Base-by-base conservation (phyloP, 2,329 filamentous ascomycete species). In the Penicillium sp. region DNA sequence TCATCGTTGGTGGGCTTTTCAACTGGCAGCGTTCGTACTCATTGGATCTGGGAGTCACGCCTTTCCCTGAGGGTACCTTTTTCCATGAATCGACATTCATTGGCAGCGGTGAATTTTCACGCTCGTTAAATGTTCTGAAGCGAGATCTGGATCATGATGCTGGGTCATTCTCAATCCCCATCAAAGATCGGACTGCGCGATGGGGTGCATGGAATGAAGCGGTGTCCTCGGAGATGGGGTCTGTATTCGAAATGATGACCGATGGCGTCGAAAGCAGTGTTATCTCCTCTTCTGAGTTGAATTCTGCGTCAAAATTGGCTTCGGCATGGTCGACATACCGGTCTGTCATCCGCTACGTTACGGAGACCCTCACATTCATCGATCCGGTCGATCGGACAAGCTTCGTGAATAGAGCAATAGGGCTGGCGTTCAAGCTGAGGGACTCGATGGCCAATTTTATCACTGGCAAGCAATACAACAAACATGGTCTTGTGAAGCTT, bases 201-300 rank as follows among this genome's bases (percentile, higher is more conserved):
- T 81, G 77, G 71, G 69, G 72, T 17, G 54, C 70, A 3, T 83
- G 79, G 79, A 74, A 71, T 36, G 78, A 81, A 33, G 67, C 69
- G 9, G 72, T 78, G 1, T 75, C 69, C 19, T 71, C 72, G 2
- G 67, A 73, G 28, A 43, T 78, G 15, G 62, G 59, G 4, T 42
- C 50, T 15, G 58, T 68, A 1, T 64, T 73, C 28, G 44, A 59
- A 8, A 41, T 44, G 7, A 60, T 73, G 16, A 43, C 56, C 15
- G 50, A 56, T 23, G 40, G 43, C 11, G 18, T 55, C 13, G 58
- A 55, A 23, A 44, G 42, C 34, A 36, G 29, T 10, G 41, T 39
- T 17, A 16, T 25, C 4, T 31, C 36, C 10, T 20, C 37, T 4
- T 30, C 33, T 4, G 43, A 44, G 14, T 14, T 19, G 14, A 21